phyloP scores from a whole-genome alignment of 1,139 yeast genomes.

The Yamadazyma epiphylla region DNA sequence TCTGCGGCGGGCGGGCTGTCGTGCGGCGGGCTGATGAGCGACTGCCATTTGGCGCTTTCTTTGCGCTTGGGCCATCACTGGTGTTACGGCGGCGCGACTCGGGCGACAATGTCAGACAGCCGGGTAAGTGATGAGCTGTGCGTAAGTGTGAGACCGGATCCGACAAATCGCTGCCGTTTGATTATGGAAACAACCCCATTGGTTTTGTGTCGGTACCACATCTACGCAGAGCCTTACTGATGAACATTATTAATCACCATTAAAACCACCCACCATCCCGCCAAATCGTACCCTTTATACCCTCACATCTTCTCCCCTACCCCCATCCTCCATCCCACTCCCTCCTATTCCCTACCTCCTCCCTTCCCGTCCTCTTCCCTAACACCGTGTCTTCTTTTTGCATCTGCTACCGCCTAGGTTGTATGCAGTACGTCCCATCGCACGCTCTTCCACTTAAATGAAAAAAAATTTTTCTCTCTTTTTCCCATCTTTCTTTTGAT shows the following conservation, averaged over 20 bases:
- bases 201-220: not conserved
- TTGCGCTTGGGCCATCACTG: not conserved
- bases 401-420: not conserved
- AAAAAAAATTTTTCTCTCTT: slow-evolving; percentile 7
- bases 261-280: too few relatives aligned
- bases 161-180: too few relatives aligned
- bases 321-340: not conserved
- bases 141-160: too few relatives aligned
- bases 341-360: not conserved
- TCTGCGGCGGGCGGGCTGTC: not conserved
- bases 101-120: not conserved
- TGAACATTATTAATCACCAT: too few relatives aligned
- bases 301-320: not conserved
- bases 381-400: not conserved
- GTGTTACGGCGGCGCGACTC: not conserved
- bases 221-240: not conserved
- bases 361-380: not conserved
- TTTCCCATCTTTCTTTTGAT: slow-evolving; percentile 13
- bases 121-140: too few relatives aligned
- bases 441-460: too few relatives aligned
- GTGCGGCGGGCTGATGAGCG: not conserved
- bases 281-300: too few relatives aligned
- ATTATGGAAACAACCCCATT: too few relatives aligned
- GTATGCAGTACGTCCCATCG: not conserved
- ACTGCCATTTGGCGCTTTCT: not conserved